Evolutionary conservation across 441 rosid species (phyloP), one percentile per base, ranked within the genome.

Genomic region (Adansonia grandidieri): DNA sequence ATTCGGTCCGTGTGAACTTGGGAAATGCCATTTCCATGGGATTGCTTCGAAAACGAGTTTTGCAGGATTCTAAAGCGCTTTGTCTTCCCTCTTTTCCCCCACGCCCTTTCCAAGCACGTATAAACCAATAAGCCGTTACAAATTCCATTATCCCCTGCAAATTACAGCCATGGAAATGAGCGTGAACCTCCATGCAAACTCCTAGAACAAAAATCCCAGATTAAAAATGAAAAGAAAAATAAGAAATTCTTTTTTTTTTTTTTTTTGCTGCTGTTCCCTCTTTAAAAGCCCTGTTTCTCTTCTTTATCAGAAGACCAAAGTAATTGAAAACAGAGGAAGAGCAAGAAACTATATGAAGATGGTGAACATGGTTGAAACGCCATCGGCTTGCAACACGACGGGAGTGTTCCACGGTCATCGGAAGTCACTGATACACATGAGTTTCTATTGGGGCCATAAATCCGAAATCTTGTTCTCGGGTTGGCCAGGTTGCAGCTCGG

Each of bases 401-500:
- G 19, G 19, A 54, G 40, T 37, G 40, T 22, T n/a, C 22, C 60
- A 54, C 8, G 20, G 6, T 7, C 60, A 54, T n/a, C 60, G 20
- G 17, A 6, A 54, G 9, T 57, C 62, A 19, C 10, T 19, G 11
- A 2, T 9, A 10, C 62, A 57, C 24, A 57, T 22, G 28, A 57
- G 62, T 19, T 57, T 19, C 28, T 57, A 57, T 9, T 57, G 62
- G 62, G 62, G 28, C 28, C 62, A 57, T 19, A 19, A 17, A 64
- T 64, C 69, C 69, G 48, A 64, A 64, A 64, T 95, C 74, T 93
- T 93, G 50, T 95, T 95, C 86, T 42, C 80, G 6, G 88, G 92
- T 10, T 95, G 98, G 98, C 97, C 97, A 5, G 94, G 89, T 50
- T 78, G 86, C 11, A 81, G 76, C 82, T 53, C 84, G 1, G 83